Conservation (phyloP, 768 basidiomycete genomes). For the Phlebiopsis gigantea region DNA sequence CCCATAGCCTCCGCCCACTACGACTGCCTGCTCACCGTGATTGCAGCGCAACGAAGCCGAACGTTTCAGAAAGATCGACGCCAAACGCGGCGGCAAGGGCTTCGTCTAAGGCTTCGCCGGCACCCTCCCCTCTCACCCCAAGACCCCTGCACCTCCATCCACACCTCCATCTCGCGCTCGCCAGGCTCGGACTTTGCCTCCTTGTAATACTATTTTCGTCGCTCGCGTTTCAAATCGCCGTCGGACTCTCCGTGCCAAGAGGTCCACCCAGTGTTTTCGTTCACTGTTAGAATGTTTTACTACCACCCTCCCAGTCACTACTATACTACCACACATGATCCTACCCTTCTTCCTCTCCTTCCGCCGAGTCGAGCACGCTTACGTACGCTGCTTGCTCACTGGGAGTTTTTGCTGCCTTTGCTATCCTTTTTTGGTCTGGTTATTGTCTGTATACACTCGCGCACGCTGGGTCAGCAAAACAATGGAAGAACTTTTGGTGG, state of each 20-base stretch:
- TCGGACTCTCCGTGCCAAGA: background rate
- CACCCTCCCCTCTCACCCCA: background rate
- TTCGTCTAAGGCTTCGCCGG: conserved; percentile 53
- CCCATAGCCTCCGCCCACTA: background rate
- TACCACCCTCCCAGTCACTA: conserved; percentile 4
- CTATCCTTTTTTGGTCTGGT: background rate
- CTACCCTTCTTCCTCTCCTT: too few species aligned
- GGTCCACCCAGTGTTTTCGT: conserved; percentile 3
- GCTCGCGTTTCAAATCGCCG: too few species aligned
- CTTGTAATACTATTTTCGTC: background rate
- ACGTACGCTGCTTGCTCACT: too few species aligned
- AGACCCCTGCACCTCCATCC: background rate
- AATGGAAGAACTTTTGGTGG: background rate
- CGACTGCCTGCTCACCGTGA: background rate
- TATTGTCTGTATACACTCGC: background rate
- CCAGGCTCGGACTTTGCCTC: background rate
- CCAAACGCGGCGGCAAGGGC: conserved; percentile 80
- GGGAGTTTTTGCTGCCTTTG: background rate
- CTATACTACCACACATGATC: too few species aligned
- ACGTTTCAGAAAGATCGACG: conserved; percentile 86
- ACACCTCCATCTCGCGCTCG: background rate
- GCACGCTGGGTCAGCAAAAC: background rate
- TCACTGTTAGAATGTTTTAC: conserved; percentile 13
- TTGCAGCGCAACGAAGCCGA: conserved; percentile 70
- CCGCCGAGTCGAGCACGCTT: too few species aligned